Evolutionary conservation across 2,329 filamentous ascomycete species (phyloP).

Genomic region (Cercospora nicotianae): DNA sequence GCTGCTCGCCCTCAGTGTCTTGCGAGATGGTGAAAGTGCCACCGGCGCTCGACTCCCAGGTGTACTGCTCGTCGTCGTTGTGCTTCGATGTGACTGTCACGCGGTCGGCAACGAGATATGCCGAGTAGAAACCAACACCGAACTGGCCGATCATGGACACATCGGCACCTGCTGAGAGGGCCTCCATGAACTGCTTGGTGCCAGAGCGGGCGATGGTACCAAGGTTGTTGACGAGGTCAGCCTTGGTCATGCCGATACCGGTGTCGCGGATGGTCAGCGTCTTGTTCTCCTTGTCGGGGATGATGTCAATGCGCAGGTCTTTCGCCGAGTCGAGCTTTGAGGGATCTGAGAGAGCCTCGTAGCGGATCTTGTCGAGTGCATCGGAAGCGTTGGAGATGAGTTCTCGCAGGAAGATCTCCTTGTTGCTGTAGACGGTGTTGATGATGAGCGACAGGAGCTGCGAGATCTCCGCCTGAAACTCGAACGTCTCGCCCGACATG

Average conservation of each 20-base stretch:
- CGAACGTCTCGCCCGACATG: constrained; percentile 92
- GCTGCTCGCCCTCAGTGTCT: constrained; percentile 85
- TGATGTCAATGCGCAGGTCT: constrained; percentile 98
- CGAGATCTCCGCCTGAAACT: constrained; percentile 99
- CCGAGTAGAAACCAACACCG: constrained; percentile 99
- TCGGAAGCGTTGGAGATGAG: constrained; percentile 98
- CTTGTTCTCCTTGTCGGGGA: constrained; percentile 96
- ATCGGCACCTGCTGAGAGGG: constrained; percentile 94
- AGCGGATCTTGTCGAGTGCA: constrained; percentile 99
- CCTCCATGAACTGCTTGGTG: constrained; percentile 99
- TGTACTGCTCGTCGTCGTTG: constrained; percentile 99
- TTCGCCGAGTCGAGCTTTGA: constrained; percentile 96
- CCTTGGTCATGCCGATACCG: constrained; percentile 99
- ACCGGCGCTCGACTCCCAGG: constrained; percentile 97
- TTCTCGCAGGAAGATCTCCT: constrained; percentile 99
- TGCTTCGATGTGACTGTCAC: constrained; percentile 96
- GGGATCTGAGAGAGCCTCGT: constrained; percentile 95
- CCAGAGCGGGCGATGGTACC: constrained; percentile 98
- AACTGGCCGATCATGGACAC: constrained; percentile 99
- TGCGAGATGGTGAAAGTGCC: constrained; percentile 92
- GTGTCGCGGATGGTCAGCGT: constrained; percentile 96
- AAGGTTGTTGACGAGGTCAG: constrained; percentile 99
- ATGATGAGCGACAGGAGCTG: constrained; percentile 99
- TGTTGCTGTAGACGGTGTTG: constrained; percentile 99
- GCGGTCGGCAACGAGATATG: constrained; percentile 97